Evolutionary conservation across 2,329 filamentous ascomycete genomes (phyloP).

Genomic region (Paraphoma chrysanthemicola): DNA sequence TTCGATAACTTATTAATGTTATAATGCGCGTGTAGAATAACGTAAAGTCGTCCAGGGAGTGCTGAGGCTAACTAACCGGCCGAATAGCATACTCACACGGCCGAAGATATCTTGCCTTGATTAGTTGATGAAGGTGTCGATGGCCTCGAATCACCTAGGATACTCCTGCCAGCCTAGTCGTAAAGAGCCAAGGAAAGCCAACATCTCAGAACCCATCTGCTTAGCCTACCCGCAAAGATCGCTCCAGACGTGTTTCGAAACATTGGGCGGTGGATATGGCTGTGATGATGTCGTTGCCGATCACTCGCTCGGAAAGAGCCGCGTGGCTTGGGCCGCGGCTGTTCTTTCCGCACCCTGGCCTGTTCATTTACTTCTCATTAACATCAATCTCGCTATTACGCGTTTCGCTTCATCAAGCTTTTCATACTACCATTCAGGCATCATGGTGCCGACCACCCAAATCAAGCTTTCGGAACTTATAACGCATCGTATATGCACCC

Average conservation of each 20-base stretch:
- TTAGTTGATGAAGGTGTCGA: too few relatives aligned
- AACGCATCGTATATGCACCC: constrained; percentile 10
- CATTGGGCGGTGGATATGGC: not conserved
- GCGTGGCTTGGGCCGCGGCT: not conserved
- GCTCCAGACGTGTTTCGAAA: not conserved
- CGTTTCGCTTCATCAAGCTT: not conserved
- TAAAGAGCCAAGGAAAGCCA: not conserved
- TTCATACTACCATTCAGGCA: not conserved
- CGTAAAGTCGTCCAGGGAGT: too few relatives aligned
- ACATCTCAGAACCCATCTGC: not conserved
- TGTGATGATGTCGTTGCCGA: not conserved
- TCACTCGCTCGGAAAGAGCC: not conserved
- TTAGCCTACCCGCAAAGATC: not conserved
- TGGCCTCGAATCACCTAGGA: too few relatives aligned
- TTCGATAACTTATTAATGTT: too few relatives aligned
- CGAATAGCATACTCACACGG: too few relatives aligned
- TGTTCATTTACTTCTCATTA: not conserved
- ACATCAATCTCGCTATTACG: not conserved
- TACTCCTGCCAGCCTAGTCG: too few relatives aligned
- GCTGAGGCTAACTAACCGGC: too few relatives aligned
- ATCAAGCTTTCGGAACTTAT: constrained; percentile 10
- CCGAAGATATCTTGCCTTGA: too few relatives aligned
- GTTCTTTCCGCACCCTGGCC: not conserved
- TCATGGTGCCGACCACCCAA: not conserved
- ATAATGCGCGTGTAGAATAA: too few relatives aligned